phyloP scores from a whole-genome alignment of 108 stramenopile species.

The Nitzschia palea region DNA sequence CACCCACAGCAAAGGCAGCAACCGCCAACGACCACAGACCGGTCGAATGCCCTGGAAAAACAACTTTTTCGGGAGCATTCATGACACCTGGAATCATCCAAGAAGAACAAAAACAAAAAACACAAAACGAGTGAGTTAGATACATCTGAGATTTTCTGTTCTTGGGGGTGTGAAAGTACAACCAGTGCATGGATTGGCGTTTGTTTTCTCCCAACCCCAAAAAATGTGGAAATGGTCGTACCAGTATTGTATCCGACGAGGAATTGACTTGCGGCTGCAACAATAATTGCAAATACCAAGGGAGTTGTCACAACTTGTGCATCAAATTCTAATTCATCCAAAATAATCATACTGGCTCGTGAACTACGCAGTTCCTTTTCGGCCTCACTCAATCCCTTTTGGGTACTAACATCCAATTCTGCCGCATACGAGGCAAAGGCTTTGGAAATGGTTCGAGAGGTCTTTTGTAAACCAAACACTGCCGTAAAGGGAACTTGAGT shows the following conservation, averaged over 20 bases:
- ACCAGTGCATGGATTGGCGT: too few species aligned
- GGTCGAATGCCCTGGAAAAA: slow-evolving; percentile 83
- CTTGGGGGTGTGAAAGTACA: too few species aligned
- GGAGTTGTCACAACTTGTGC: slow-evolving; percentile 80
- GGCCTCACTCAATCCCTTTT: slow-evolving; percentile 30
- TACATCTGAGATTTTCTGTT: too few species aligned
- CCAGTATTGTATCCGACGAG: slow-evolving; percentile 79
- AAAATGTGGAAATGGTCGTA: too few species aligned
- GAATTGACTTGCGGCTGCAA: slow-evolving; percentile 73
- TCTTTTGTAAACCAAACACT: slow-evolving; percentile 78
- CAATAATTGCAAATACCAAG: slow-evolving; percentile 75
- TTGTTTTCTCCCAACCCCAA: too few species aligned
- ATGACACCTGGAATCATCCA: slow-evolving; percentile 69
- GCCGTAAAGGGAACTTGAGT: slow-evolving; percentile 78
- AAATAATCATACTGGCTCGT: slow-evolving; percentile 67
- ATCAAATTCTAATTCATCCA: slow-evolving; percentile 86
- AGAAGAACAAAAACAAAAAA: neutral
- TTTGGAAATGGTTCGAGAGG: slow-evolving; percentile 57
- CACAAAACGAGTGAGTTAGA: too few species aligned
- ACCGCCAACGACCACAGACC: slow-evolving; percentile 82
- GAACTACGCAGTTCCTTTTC: slow-evolving; percentile 51
- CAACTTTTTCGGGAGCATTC: slow-evolving; percentile 82
- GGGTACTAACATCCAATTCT: slow-evolving; percentile 59
- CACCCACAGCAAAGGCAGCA: slow-evolving; percentile 78
- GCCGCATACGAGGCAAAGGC: slow-evolving; percentile 83